phyloP scores from a whole-genome alignment of 2,329 filamentous ascomycete genomes.

The Penicillium decumbens region DNA sequence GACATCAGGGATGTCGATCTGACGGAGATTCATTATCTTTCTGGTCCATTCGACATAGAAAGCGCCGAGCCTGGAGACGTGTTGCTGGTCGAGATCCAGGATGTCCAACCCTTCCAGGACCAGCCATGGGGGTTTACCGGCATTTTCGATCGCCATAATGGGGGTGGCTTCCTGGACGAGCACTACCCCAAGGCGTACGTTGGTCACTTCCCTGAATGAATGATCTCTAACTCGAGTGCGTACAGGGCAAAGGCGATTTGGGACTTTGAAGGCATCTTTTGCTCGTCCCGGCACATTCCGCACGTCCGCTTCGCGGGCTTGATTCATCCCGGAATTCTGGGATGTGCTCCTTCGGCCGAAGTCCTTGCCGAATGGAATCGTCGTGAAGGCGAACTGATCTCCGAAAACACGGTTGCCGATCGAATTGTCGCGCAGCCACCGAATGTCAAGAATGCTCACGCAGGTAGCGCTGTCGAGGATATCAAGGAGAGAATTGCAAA shows the following conservation, averaged over 20 bases:
- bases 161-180: slow-evolving; percentile 84
- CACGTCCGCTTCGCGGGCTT: slow-evolving; percentile 82
- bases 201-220: background rate
- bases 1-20: slow-evolving; percentile 81
- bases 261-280: slow-evolving; percentile 75
- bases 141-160: slow-evolving; percentile 73
- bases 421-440: slow-evolving; percentile 75
- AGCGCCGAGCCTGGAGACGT: slow-evolving; percentile 80
- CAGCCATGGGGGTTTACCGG: slow-evolving; percentile 89
- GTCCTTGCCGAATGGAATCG: slow-evolving; percentile 77
- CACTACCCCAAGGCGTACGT: slow-evolving; percentile 74
- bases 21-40: slow-evolving; percentile 80
- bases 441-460: slow-evolving; percentile 65
- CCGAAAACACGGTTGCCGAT: slow-evolving; percentile 59
- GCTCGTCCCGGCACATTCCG: slow-evolving; percentile 79
- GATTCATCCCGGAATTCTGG: slow-evolving; percentile 87
- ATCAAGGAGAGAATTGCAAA: slow-evolving; percentile 63
- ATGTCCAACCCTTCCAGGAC: slow-evolving; percentile 82
- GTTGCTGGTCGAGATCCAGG: slow-evolving; percentile 82
- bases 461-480: slow-evolving; percentile 57
- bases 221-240: background rate
- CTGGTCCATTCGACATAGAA: slow-evolving; percentile 82
- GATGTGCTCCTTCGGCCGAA: slow-evolving; percentile 76
- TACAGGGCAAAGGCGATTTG: slow-evolving; percentile 64
- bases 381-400: slow-evolving; percentile 75